Conservation (phyloP, 2,329 filamentous ascomycete species). For the Aspergillus cejpii region DNA sequence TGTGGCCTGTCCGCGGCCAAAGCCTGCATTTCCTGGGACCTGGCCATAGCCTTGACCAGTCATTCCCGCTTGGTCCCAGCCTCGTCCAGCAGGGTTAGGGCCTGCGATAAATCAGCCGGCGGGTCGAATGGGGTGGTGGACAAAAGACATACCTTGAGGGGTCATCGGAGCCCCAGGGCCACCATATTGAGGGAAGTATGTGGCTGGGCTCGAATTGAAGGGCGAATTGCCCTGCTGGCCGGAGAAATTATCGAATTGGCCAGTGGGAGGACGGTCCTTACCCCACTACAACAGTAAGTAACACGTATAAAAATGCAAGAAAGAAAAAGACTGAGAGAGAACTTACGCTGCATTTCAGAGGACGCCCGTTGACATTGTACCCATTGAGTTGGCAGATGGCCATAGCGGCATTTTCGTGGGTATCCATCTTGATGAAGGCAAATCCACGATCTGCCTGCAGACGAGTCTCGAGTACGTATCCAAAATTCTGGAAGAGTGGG, state of each 20-base stretch:
- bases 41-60: conserved; percentile 52
- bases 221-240: conserved; percentile 67
- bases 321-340: conserved; percentile 1
- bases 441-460: conserved; percentile 98
- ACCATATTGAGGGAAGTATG: conserved; percentile 91
- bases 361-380: conserved; percentile 95
- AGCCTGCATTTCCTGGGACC: conserved; percentile 68
- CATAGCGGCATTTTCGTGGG: conserved; percentile 95
- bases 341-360: conserved; percentile 97
- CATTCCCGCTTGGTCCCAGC: conserved; percentile 47
- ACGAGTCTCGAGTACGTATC: conserved; percentile 91
- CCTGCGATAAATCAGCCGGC: conserved; percentile 31
- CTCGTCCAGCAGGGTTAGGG: conserved; percentile 53
- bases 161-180: conserved; percentile 60
- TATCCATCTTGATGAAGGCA: conserved; percentile 99
- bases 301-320: conserved; percentile 31
- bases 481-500: conserved; percentile 98
- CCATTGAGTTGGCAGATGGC: conserved; percentile 96
- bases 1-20: conserved; percentile 64
- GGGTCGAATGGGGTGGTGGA: conserved; percentile 1
- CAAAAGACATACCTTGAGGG: conserved; percentile 45
- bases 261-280: conserved; percentile 90
- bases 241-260: conserved; percentile 74
- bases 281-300: conserved; percentile 65
- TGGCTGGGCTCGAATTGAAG: conserved; percentile 66